Conservation (phyloP, 1,284 basidiomycete species). For the Puccinia hordei region DNA sequence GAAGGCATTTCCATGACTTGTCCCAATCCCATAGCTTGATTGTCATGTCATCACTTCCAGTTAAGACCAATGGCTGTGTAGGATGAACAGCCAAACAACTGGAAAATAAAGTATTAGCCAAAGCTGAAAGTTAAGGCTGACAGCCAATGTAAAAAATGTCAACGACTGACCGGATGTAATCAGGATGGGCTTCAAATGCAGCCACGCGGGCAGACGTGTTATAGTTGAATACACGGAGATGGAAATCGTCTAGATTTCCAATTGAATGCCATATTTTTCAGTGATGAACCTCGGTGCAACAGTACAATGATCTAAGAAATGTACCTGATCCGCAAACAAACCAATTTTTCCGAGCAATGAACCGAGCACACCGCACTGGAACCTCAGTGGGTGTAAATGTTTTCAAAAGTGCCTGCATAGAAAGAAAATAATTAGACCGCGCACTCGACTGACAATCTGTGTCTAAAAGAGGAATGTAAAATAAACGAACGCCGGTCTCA, state of each 20-base stretch:
- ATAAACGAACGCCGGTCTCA: constrained; percentile 70
- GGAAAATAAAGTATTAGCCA: neutral
- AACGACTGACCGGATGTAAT: constrained; percentile 76
- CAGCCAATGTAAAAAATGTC: neutral
- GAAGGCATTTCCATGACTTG: constrained; percentile 94
- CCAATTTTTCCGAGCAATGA: constrained; percentile 99
- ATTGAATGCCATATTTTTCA: neutral
- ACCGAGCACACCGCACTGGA: constrained; percentile 92
- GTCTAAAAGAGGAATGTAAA: neutral
- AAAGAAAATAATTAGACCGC: neutral
- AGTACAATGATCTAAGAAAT: neutral
- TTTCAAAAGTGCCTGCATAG: constrained; percentile 72
- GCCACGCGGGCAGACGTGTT: constrained; percentile 97
- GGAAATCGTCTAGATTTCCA: constrained; percentile 80
- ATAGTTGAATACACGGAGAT: constrained; percentile 97
- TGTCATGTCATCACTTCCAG: constrained; percentile 98
- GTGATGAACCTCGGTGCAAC: neutral
- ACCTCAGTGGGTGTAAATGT: constrained; percentile 97
- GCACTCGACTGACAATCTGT: neutral
- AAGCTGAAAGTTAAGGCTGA: no score
- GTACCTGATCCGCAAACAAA: constrained; percentile 68
- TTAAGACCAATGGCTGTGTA: constrained; percentile 84
- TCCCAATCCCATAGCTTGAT: constrained; percentile 99
- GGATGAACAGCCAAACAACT: constrained; percentile 91
- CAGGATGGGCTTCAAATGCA: constrained; percentile 95